These are phyloP conservation scores for Phoma herbarum DNA, from an alignment of 2,329 filamentous ascomycete genomes.

Conservation along the genomic window DNA sequence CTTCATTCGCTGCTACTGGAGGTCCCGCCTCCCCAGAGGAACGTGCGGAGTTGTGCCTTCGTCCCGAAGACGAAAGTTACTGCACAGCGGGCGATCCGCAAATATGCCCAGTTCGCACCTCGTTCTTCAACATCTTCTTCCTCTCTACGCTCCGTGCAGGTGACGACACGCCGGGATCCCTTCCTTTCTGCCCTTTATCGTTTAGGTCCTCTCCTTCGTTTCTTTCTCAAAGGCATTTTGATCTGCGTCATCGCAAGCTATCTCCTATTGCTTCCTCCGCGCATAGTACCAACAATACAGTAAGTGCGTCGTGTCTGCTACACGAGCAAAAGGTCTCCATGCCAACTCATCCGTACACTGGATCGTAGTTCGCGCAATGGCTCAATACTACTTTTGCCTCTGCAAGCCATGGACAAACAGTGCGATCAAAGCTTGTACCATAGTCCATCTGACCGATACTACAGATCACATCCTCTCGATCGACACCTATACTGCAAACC, in stretches of 20 bases:
- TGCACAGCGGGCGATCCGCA: conserved; percentile 45
- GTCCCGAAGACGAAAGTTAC: conserved; percentile 33
- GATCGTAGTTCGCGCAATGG: neutral
- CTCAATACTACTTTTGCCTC: neutral
- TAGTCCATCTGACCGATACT: conserved; percentile 1
- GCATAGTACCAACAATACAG: conserved; percentile 2
- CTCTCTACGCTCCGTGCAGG: conserved; percentile 41
- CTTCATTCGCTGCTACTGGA: conserved; percentile 38
- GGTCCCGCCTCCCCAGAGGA: conserved; percentile 42
- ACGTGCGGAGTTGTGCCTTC: conserved; percentile 42
- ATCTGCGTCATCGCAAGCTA: conserved; percentile 26
- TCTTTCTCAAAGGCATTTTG: conserved; percentile 21
- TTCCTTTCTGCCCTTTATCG: conserved; percentile 25
- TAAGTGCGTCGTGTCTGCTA: conserved; percentile 7
- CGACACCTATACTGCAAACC: neutral
- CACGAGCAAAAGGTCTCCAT: neutral
- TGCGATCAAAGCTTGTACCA: neutral
- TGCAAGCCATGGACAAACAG: neutral
- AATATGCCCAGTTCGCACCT: conserved; percentile 42
- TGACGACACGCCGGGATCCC: conserved; percentile 36
- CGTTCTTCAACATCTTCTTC: conserved; percentile 33
- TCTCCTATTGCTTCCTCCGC: conserved; percentile 12
- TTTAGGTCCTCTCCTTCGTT: conserved; percentile 20
- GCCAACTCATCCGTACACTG: neutral
- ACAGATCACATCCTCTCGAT: conserved; percentile 1